Conservation (phyloP, 306 rosid genomes). For the Arachis hypogaea region DNA sequence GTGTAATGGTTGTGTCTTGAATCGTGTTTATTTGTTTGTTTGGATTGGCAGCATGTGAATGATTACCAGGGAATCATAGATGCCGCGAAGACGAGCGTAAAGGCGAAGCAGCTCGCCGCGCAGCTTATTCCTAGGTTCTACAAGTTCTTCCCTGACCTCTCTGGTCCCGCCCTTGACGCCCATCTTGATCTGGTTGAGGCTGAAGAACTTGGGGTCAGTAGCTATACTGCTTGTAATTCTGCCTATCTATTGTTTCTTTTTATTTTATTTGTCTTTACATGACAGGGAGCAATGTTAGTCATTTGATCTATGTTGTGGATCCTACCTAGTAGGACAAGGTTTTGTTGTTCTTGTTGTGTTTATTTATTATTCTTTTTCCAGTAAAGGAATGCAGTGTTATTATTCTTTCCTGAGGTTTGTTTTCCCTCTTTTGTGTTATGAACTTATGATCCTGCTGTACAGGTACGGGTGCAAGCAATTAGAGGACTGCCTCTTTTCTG, state of each 20-base stretch:
- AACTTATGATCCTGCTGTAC: constrained; percentile 12
- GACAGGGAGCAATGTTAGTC: too few relatives aligned
- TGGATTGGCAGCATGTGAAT: constrained; percentile 56
- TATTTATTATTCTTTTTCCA: too few relatives aligned
- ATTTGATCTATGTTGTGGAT: too few relatives aligned
- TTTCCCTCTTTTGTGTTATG: constrained; percentile 9
- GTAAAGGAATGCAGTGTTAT: too few relatives aligned
- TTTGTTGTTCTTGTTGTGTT: too few relatives aligned
- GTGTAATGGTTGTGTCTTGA: background rate
- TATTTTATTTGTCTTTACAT: background rate
- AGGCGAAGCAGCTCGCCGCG: constrained; percentile 94
- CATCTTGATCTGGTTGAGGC: constrained; percentile 95
- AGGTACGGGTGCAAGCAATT: constrained; percentile 99
- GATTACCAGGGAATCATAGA: constrained; percentile 89
- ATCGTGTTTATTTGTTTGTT: constrained; percentile 31
- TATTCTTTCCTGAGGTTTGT: background rate
- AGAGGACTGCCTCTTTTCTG: constrained; percentile 99
- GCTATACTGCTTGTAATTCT: background rate
- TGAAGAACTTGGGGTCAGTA: constrained; percentile 91
- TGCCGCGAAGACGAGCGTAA: constrained; percentile 81
- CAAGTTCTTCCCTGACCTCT: constrained; percentile 85
- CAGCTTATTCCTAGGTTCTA: constrained; percentile 95
- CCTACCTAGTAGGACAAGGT: too few relatives aligned
- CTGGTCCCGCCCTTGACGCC: constrained; percentile 71
- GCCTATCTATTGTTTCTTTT: background rate